These are phyloP conservation scores for Erodium maritimum DNA, from an alignment of 345 rosid species.

Conservation along the genomic window DNA sequence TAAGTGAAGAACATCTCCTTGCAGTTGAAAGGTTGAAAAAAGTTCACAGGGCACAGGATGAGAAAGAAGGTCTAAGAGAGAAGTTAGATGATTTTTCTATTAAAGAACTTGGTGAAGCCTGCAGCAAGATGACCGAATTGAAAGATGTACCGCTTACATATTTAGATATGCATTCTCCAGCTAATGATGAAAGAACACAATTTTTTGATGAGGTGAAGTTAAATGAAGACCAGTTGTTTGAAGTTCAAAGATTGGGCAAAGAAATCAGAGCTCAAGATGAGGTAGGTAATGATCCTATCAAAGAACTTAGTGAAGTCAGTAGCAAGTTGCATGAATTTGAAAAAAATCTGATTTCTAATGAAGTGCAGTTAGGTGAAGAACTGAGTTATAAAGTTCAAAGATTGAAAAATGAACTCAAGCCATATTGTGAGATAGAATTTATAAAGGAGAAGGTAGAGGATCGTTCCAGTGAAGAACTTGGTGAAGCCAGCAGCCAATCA, in stretches of 20 bases:
- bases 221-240: neutral
- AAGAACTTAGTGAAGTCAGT: no score
- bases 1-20: slow-evolving; percentile 37
- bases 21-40: slow-evolving; percentile 40
- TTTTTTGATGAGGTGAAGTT: neutral
- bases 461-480: slow-evolving; percentile 5
- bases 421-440: no score
- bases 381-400: no score
- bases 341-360: no score
- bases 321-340: no score
- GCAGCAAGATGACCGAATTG: neutral
- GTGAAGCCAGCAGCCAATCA: neutral
- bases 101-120: neutral
- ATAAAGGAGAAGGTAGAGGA: no score
- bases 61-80: slow-evolving; percentile 24
- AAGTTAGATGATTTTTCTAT: neutral
- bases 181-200: neutral
- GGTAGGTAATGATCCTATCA: no score
- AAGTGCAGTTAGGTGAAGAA: no score
- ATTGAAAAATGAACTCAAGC: no score
- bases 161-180: neutral
- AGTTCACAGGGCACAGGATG: slow-evolving; percentile 49
- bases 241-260: neutral
- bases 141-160: neutral
- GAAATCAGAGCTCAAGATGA: neutral